These are phyloP conservation scores for Fusarium buxicola DNA, from an alignment of 2,329 filamentous ascomycete genomes.

Conservation along the genomic window DNA sequence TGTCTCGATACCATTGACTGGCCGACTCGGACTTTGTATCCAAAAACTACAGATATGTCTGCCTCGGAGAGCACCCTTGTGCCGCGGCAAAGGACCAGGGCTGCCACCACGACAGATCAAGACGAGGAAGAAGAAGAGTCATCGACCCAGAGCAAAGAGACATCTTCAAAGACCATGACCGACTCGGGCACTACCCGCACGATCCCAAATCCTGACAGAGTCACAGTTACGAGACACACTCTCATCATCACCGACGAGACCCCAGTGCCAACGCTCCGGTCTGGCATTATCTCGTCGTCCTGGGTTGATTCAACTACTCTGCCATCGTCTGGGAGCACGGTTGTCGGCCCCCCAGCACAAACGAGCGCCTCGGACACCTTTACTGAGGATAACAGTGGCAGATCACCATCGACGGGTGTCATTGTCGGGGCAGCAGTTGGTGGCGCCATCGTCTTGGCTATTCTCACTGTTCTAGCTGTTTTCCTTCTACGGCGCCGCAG, in stretches of 20 bases:
- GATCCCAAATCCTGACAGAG: constrained; percentile 49
- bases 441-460: constrained; percentile 43
- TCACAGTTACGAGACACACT: constrained; percentile 53
- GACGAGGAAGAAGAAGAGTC: constrained; percentile 7
- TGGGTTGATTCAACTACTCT: constrained; percentile 3
- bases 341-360: constrained; percentile 22
- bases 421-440: constrained; percentile 51
- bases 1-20: constrained; percentile 7
- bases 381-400: not conserved
- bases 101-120: constrained; percentile 6
- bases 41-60: constrained; percentile 10
- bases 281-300: constrained; percentile 15
- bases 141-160: constrained; percentile 3
- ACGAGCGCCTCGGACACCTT: constrained; percentile 9
- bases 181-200: constrained; percentile 54
- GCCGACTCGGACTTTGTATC: not conserved
- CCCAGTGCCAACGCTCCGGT: constrained; percentile 26
- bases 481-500: constrained; percentile 39
- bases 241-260: constrained; percentile 46
- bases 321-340: constrained; percentile 19
- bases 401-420: constrained; percentile 45
- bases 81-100: constrained; percentile 3
- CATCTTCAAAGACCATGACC: constrained; percentile 43
- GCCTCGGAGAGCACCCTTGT: not conserved
- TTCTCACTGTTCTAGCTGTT: constrained; percentile 42